Conservation (phyloP, 371 early-diverging fungal species). For the Paraphysoderma sedebokerense region DNA sequence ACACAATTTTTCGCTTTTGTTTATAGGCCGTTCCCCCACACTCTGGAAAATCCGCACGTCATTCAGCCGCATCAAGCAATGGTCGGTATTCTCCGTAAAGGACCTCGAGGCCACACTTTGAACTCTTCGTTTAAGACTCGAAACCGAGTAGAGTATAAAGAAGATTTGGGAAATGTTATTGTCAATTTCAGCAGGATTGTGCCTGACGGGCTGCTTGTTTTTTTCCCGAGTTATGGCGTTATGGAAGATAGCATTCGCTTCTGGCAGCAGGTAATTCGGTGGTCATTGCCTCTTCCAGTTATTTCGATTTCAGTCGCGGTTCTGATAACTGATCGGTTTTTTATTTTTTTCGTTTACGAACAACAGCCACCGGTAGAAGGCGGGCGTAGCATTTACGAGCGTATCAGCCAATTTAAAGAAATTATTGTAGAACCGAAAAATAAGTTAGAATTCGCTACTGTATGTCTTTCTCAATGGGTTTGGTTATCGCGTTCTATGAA, state of each 20-base stretch:
- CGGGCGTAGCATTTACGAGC: conserved; percentile 11
- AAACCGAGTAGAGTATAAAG: conserved; percentile 8
- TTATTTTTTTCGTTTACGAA: background rate
- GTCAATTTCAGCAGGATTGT: conserved; percentile 13
- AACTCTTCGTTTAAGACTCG: conserved; percentile 13
- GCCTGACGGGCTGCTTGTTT: conserved; percentile 36
- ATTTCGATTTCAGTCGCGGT: too few relatives aligned
- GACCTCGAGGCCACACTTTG: background rate
- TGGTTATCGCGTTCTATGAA: background rate
- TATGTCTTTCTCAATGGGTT: conserved; percentile 3
- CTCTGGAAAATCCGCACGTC: conserved; percentile 29
- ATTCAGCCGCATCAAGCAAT: conserved; percentile 19
- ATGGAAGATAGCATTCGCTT: conserved; percentile 15
- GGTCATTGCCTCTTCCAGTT: too few relatives aligned
- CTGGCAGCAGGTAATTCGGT: conserved; percentile 15
- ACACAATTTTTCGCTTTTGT: background rate
- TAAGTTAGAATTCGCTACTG: conserved; percentile 15
- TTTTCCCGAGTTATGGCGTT: conserved; percentile 37
- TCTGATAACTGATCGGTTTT: background rate
- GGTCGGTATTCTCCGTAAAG: background rate
- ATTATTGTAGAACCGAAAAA: conserved; percentile 17
- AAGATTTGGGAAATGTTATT: conserved; percentile 17
- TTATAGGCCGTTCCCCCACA: conserved; percentile 16
- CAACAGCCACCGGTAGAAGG: background rate
- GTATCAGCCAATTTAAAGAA: conserved; percentile 13